Percentiles rank a stretch among this genome's conserved stretches.
phyloP scores from a whole-genome alignment of 768 basidiomycete genomes.

The Suillus weaverae region DNA sequence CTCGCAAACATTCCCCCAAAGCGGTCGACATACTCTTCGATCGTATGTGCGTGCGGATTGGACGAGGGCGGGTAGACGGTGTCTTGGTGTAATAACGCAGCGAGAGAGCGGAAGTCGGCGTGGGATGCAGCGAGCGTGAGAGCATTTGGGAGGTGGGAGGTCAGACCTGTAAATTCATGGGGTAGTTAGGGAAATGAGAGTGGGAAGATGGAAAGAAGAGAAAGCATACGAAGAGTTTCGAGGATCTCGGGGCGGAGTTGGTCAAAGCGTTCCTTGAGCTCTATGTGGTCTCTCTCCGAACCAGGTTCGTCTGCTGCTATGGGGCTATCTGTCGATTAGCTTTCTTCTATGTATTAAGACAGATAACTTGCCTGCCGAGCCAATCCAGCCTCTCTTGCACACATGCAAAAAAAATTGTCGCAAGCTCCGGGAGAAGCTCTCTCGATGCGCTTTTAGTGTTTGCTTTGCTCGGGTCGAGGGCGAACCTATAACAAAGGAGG shows the following conservation, averaged over 20 bases:
- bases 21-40: conserved; percentile 71
- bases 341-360: neutral
- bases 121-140: conserved; percentile 86
- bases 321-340: conserved; percentile 35
- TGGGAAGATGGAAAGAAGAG: neutral
- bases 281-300: conserved; percentile 54
- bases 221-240: conserved; percentile 70
- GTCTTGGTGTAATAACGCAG: conserved; percentile 75
- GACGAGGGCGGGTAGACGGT: conserved; percentile 60
- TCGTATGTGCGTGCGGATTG: conserved; percentile 61
- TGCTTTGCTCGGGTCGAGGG: conserved; percentile 2
- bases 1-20: conserved; percentile 84
- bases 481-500: neutral
- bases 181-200: neutral
- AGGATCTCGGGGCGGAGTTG: conserved; percentile 75
- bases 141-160: conserved; percentile 66
- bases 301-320: conserved; percentile 48
- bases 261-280: conserved; percentile 66
- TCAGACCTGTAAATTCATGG: conserved; percentile 48
- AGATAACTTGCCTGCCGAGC: conserved; percentile 53
- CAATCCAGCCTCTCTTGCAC: conserved; percentile 69
- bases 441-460: conserved; percentile 13
- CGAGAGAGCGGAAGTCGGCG: conserved; percentile 83
- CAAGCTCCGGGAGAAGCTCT: conserved; percentile 63
- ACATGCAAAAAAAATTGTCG: conserved; percentile 60